Evolutionary conservation across 2,329 filamentous ascomycete species (phyloP), one percentile per base, ranked within the genome.

Genomic region (Fusarium sp.): DNA sequence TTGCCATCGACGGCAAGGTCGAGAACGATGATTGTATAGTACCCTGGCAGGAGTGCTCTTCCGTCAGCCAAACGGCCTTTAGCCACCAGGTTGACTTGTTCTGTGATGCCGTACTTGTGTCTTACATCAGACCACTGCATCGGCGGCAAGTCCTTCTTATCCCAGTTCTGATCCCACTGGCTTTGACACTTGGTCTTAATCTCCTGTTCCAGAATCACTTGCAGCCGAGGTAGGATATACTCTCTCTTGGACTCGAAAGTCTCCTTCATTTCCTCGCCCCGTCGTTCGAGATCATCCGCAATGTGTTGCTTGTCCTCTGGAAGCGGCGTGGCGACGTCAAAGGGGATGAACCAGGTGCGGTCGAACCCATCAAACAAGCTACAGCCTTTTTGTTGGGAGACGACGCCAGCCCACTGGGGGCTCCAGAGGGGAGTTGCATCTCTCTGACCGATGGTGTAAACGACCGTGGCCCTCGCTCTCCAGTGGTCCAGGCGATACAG

Each of bases 291-390:
- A 57, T 56, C 66, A 12, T 74, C 58, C 27, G 45, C 62, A 12
- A 73, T 40, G 4, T 58, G 35, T 40, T 65, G 50, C 20, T 71
- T 72, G 15, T 58, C 56, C n/a, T 20, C 47, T 4, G 75, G 66
- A 8, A 78, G 32, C 9, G 70, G 68, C 12, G 68, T 65, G 12
- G 32, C 37, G 11, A 43, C 37, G 17, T 75, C 68, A 22, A 72
- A 70, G 3, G 77, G 77, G 5, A 79, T 52, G 63, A 72, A 78
- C 77, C 74, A 79, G 20, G 59, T 74, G 17, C 68, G 65, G 30
- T 78, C 72, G 33, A 75, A 79, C 3, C 77, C 77, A 58, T 79
- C 77, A 38, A 73, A 79, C 6, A 77, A 6, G 15, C 37, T 68
- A 32, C 76, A 63, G 5, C 74, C 75, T 60, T 62, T 57, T 8